phyloP scores from a whole-genome alignment of 2,329 filamentous ascomycete species.

The Salinomyces thailandicus region DNA sequence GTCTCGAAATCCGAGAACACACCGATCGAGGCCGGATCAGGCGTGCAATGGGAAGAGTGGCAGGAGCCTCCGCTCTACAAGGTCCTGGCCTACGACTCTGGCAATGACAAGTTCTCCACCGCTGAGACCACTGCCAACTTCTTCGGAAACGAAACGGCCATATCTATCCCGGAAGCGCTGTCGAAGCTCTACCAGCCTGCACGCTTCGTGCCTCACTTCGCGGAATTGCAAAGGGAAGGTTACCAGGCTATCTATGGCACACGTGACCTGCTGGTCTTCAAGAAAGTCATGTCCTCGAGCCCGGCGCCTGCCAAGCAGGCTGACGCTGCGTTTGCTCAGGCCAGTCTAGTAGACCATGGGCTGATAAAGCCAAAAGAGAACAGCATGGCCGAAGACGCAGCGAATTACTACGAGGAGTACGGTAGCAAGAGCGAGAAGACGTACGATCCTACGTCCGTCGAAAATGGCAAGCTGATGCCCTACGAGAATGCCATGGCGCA shows the following conservation, averaged over 20 bases:
- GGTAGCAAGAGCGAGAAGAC: conserved; percentile 2
- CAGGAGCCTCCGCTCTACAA: conserved; percentile 43
- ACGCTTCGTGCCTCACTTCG: conserved; percentile 56
- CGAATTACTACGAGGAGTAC: conserved; percentile 6
- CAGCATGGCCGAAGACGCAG: conserved; percentile 5
- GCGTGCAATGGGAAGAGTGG: conserved; percentile 24
- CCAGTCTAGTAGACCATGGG: conserved; percentile 14
- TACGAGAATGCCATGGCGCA: conserved; percentile 11
- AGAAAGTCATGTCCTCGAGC: conserved; percentile 33
- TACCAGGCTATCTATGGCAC: conserved; percentile 57
- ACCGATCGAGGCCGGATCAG: not conserved
- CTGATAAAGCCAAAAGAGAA: conserved; percentile 11
- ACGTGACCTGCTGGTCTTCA: conserved; percentile 56
- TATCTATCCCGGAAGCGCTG: conserved; percentile 51
- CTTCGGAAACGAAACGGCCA: conserved; percentile 38
- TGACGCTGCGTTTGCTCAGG: conserved; percentile 5
- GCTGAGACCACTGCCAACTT: conserved; percentile 49
- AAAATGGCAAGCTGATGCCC: conserved; percentile 9
- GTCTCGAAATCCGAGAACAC: not conserved
- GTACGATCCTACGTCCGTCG: conserved; percentile 8
- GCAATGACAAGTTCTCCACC: conserved; percentile 46
- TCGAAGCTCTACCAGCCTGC: conserved; percentile 51
- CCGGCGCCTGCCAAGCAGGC: conserved; percentile 6
- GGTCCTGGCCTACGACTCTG: conserved; percentile 55
- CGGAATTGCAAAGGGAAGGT: conserved; percentile 47